Evolutionary conservation across 495 filamentous ascomycete species (phyloP), one percentile per base, ranked within the genome.

Genomic region (Penicillium egyptiacum): DNA sequence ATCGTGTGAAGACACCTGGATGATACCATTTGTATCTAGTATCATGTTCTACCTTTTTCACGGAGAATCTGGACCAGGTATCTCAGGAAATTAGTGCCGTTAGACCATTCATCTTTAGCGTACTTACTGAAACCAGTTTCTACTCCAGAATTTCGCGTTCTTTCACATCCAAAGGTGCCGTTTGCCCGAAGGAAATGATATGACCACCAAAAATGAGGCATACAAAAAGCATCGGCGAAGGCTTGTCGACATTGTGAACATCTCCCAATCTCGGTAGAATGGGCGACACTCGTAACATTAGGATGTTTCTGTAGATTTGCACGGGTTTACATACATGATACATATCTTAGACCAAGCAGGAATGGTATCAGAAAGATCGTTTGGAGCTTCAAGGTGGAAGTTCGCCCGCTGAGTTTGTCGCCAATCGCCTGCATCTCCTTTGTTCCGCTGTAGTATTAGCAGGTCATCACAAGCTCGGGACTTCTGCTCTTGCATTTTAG

Each of bases 1-100:
- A 73, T 33, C 63, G 51, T 22, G 68, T 61, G 37, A 69, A 74
- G 20, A 68, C 46, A 11, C 50, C 19, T 3, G 37, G 48, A 23
- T 42, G 23, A 17, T 31, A 56, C 57, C 57, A 55, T 19, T 16
- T 41, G 43, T 44, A 59, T 3, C 39, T 28, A 10, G 51, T 14
- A 26, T 56, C 23, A 11, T 16, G 43, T 0, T 61, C 40, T 11
- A 58, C 39, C 31, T 45, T 42, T 31, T 58, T 58, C 8, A 45
- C 31, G 9, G 30, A 8, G 22, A 58, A 52, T 23, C n/a, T 52
- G 5, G 48, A 43, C 56, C 56, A 58, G 5, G 49, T 58, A 28
- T 58, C 56, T 58, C 10, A 19, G 4, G 7, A 19, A 19, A n/a
- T 57, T 8, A 57, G 46, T 31, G 20, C 16, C 30, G 39, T 22